Base-by-base conservation (phyloP, 78 protist genomes). In the Acrasis kona region DNA sequence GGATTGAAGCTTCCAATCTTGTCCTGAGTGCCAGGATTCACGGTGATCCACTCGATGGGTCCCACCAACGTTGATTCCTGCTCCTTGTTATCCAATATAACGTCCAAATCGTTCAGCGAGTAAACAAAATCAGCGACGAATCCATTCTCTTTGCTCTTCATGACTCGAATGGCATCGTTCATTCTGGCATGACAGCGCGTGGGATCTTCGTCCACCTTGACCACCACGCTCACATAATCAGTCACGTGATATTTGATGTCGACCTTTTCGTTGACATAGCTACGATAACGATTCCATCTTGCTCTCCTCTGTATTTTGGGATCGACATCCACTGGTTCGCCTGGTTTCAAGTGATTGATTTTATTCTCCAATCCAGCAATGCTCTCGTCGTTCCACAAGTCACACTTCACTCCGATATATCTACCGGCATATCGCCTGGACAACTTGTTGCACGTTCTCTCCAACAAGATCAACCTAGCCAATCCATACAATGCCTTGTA, bases 1-100 rank as follows among this genome's bases (percentile, higher is more conserved):
- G 74, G 74, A 31, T 70, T 40, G 41, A 70, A 70, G 5, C 65
- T 39, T 29, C 74, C 74, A 5, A 42, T 70, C 74, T 40, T 70
- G 74, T 40, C 67, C 5, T 70, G 74, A 5, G 39, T 70, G 3
- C 74, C 74, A 5, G 74, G 74, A 5, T 70, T 5, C 12, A 7
- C 74, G 3, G 67, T 29, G 67, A 70, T 3, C 34, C 3, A 70
- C 12, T 34, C 39, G 10, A 40, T 28, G 68, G 12, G 71, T 12
- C 71, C 71, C 12, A 67, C 27, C 12, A 67, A 28, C 12, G 27
- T 38, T 10, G 35, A 38, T 12, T 40, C 12, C 71, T 30, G 37
- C 12, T 28, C 71, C 10, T 67, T 40, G 12, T 67, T 67, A 12
- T 67, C 35, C 12, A 40, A 12, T 12, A 29, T 29, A n/a, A 10